Evolutionary conservation across 2,329 filamentous ascomycete genomes (phyloP).

Genomic region (Pseudonectria foliicola): DNA sequence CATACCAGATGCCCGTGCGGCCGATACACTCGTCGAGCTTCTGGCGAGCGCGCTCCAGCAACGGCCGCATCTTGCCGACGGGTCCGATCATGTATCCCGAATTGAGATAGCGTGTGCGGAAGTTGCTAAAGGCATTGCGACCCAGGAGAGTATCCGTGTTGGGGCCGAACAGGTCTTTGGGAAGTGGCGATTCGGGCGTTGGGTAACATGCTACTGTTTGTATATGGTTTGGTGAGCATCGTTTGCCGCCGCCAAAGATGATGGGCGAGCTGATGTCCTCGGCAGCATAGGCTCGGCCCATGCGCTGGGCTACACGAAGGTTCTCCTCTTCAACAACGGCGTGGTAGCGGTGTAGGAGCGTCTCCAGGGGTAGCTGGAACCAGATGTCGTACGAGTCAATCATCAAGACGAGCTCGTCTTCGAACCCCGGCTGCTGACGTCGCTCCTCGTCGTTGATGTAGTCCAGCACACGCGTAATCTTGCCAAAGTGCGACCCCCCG

Average conservation of each 20-base stretch:
- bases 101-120: slow-evolving; percentile 20
- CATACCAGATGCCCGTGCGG: slow-evolving; percentile 4
- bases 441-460: slow-evolving; percentile 19
- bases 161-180: slow-evolving; percentile 13
- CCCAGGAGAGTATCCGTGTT: slow-evolving; percentile 19
- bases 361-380: slow-evolving; percentile 26
- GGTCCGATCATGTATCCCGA: slow-evolving; percentile 21
- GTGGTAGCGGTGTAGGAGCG: slow-evolving; percentile 19
- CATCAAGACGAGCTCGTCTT: slow-evolving; percentile 23
- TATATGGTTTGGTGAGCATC: slow-evolving; percentile 19
- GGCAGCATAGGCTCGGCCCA: slow-evolving; percentile 16
- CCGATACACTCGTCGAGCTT: slow-evolving; percentile 16
- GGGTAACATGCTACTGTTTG: slow-evolving; percentile 21
- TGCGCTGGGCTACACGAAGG: slow-evolving; percentile 13
- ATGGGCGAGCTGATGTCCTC: slow-evolving; percentile 17
- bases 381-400: slow-evolving; percentile 27
- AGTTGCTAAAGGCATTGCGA: slow-evolving; percentile 8
- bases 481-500: slow-evolving; percentile 23
- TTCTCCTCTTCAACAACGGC: slow-evolving; percentile 17
- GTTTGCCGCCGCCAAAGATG: slow-evolving; percentile 22
- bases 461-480: slow-evolving; percentile 20
- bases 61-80: slow-evolving; percentile 13
- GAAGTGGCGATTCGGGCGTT: slow-evolving; percentile 21
- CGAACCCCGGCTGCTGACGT: slow-evolving; percentile 12
- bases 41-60: slow-evolving; percentile 16